Base-by-base conservation (phyloP, 163 green algal species). In the Scenedesmus sp. region DNA sequence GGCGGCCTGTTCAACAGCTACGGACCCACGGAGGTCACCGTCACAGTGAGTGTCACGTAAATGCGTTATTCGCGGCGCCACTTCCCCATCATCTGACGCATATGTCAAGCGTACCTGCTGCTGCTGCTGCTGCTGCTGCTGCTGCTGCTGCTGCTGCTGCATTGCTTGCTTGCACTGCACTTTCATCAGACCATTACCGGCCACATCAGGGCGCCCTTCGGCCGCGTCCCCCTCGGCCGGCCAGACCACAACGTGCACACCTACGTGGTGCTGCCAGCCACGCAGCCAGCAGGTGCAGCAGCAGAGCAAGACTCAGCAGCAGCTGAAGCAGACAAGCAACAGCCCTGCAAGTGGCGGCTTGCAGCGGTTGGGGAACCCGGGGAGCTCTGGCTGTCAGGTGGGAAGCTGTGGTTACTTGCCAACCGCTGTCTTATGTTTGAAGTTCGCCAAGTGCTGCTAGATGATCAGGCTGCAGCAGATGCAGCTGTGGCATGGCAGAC, bases 361-460 rank as follows among this genome's bases (percentile, higher is more conserved):
- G 49, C 49, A 56, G 49, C 95, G 0, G 65, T 95, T 24, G 95
- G 95, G 70, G 87, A 93, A 72, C 88, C 92, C 30, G 95, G 95
- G 30, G 95, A 97, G 94, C 81, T 97, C 42, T 93, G 89, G 61
- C 86, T 97, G 26, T 88, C 81, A 40, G 24, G 35, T 79, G 18
- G 26, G 53, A 6, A 10, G 46, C 10, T 10, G 10, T 65, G 53
- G n/a, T 16, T 30, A 16, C 13, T 65, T 65, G 53, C 46, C 26
- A 26, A 30, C 53, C 22, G 53, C 53, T 53, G 7, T 6, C 46
- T 53, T 53, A 16, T 53, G 46, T 6, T 6, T 53, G 46, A 6
- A 10, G 46, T 16, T 16, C 10, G 46, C 46, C n/a, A n/a, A n/a
- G n/a, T 53, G 46, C 6, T 53, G 46, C 46, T 10, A 53, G 46